phyloP scores from a whole-genome alignment of 495 filamentous ascomycete genomes.

The Podospora pseudoanserina region DNA sequence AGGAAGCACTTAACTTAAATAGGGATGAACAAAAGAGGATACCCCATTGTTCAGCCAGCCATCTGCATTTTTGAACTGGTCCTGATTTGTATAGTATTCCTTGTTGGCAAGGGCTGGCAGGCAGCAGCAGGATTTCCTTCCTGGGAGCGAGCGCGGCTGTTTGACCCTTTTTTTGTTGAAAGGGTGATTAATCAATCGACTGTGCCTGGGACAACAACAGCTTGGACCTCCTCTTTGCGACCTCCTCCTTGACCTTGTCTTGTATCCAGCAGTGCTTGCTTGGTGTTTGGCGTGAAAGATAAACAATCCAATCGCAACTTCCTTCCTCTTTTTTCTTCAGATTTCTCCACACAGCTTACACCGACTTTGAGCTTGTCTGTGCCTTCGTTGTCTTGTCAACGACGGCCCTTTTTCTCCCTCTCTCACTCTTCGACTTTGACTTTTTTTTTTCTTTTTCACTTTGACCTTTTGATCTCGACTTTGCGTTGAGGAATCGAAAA shows the following conservation, averaged over 20 bases:
- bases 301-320: not conserved
- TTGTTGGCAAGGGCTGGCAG: constrained; percentile 14
- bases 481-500: not conserved
- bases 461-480: not conserved
- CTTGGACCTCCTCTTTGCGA: not conserved
- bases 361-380: not conserved
- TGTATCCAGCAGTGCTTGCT: not conserved
- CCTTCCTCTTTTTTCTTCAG: not conserved
- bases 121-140: not conserved
- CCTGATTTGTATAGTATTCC: constrained; percentile 2
- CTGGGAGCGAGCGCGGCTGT: not conserved
- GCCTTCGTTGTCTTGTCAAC: not conserved
- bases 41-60: constrained; percentile 11
- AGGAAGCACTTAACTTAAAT: not conserved
- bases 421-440: not conserved
- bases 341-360: not conserved
- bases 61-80: constrained; percentile 10
- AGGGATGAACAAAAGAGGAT: not conserved
- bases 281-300: not conserved
- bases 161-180: not conserved
- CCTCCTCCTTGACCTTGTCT: not conserved
- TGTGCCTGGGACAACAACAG: not conserved
- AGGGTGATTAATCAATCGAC: not conserved
- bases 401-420: not conserved
- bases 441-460: not conserved